phyloP scores from a whole-genome alignment of 2,329 filamentous ascomycete species.

The Colletotrichum karsti region DNA sequence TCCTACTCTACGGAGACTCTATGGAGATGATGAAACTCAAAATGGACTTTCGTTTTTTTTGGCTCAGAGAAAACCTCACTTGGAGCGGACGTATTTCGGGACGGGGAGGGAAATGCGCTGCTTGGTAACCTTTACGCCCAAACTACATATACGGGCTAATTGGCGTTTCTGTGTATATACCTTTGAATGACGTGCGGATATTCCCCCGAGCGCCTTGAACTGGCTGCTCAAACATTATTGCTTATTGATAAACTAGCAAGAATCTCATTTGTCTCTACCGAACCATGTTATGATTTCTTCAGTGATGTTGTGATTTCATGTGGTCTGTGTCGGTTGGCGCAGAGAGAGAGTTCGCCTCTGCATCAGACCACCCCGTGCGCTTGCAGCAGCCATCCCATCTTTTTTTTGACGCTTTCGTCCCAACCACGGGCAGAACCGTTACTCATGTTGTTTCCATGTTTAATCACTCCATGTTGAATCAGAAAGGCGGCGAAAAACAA shows the following conservation, averaged over 20 bases:
- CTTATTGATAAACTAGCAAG: constrained; percentile 6
- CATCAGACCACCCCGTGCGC: neutral
- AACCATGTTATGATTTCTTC: neutral
- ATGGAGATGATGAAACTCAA: constrained; percentile 1
- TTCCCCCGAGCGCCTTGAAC: neutral
- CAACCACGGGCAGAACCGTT: too few relatives aligned
- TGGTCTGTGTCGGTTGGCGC: neutral
- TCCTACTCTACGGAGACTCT: neutral
- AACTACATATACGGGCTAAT: neutral
- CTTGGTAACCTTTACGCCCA: neutral
- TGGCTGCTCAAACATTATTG: neutral
- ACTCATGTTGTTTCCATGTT: too few relatives aligned
- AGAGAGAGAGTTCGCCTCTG: neutral
- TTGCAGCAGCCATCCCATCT: constrained; percentile 7
- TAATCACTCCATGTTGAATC: too few relatives aligned
- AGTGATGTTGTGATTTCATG: neutral
- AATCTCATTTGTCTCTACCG: neutral
- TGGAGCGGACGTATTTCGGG: neutral
- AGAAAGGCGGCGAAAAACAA: neutral
- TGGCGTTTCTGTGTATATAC: constrained; percentile 29
- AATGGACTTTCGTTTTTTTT: neutral
- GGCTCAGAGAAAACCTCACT: neutral
- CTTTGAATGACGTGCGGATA: constrained; percentile 27
- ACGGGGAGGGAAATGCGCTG: neutral
- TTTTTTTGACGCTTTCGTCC: neutral